Conservation (phyloP, 805 yeast species). For the Torulaspora microellipsoides region DNA sequence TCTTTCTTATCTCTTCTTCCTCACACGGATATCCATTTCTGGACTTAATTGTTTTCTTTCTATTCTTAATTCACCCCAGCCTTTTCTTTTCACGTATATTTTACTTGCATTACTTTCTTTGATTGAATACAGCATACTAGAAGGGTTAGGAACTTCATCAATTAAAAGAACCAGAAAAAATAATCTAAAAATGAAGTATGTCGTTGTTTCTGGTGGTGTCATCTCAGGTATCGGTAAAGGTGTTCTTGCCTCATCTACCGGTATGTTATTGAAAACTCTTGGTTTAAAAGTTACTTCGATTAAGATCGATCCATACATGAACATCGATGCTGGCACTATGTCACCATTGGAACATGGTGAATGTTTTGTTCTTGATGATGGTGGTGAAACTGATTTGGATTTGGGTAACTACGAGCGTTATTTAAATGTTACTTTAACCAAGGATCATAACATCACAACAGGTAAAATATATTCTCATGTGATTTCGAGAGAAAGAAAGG, state of each 20-base stretch:
- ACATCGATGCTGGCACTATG: slow-evolving; percentile 99
- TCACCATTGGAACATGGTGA: slow-evolving; percentile 99
- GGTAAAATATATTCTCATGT: slow-evolving; percentile 95
- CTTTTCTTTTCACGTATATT: slow-evolving; percentile 6
- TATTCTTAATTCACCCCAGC: slow-evolving; percentile 11
- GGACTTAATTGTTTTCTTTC: neutral
- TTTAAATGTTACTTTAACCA: slow-evolving; percentile 86
- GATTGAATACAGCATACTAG: neutral
- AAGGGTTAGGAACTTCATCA: neutral
- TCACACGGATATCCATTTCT: neutral
- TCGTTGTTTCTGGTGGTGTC: slow-evolving; percentile 98
- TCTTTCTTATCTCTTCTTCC: neutral
- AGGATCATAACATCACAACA: slow-evolving; percentile 95
- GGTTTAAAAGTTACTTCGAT: slow-evolving; percentile 96
- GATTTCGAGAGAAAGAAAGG: slow-evolving; percentile 90
- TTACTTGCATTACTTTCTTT: slow-evolving; percentile 1
- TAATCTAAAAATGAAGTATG: slow-evolving; percentile 79
- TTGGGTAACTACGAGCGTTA: slow-evolving; percentile 98
- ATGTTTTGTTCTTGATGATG: slow-evolving; percentile 95
- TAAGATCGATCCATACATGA: slow-evolving; percentile 98
- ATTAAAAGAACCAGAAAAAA: neutral
- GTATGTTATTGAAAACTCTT: slow-evolving; percentile 84
- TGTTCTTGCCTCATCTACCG: slow-evolving; percentile 95
- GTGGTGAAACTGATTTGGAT: slow-evolving; percentile 98
- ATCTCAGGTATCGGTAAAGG: slow-evolving; percentile 99